Conservation (phyloP, 2,329 filamentous ascomycete genomes). For the Claviceps digitariae region DNA sequence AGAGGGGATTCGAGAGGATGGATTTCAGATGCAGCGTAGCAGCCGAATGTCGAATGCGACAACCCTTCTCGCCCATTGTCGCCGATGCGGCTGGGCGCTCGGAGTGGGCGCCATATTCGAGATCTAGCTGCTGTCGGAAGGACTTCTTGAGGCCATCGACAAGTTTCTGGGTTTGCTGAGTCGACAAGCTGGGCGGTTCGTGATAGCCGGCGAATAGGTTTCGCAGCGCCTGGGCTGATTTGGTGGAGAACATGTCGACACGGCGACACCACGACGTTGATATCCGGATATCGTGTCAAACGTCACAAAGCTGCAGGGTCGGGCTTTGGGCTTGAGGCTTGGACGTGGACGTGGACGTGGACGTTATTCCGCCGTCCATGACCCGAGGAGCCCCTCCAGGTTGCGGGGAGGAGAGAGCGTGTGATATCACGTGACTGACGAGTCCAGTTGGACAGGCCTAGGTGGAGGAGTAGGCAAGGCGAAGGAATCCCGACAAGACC, state of each 20-base stretch:
- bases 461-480: background rate
- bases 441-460: too few species aligned
- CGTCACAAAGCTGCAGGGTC: too few species aligned
- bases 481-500: background rate
- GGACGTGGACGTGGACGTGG: too few species aligned
- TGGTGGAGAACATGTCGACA: constrained; percentile 23
- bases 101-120: constrained; percentile 36
- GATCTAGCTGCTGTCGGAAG: constrained; percentile 44
- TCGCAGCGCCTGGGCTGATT: constrained; percentile 22
- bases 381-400: too few species aligned
- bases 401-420: too few species aligned
- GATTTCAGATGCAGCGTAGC: constrained; percentile 36
- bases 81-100: constrained; percentile 11
- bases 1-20: constrained; percentile 44
- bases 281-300: too few species aligned
- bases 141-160: constrained; percentile 42
- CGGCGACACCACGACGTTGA: background rate
- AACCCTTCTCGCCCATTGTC: constrained; percentile 9
- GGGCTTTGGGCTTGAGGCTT: too few species aligned
- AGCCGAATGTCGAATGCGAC: constrained; percentile 23
- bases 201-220: constrained; percentile 30
- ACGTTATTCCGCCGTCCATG: too few species aligned
- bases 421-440: background rate
- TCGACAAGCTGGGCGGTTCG: constrained; percentile 37
- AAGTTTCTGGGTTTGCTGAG: constrained; percentile 38